phyloP scores from a whole-genome alignment of 2,329 filamentous ascomycete species.

The Xylariaceae sp. region DNA sequence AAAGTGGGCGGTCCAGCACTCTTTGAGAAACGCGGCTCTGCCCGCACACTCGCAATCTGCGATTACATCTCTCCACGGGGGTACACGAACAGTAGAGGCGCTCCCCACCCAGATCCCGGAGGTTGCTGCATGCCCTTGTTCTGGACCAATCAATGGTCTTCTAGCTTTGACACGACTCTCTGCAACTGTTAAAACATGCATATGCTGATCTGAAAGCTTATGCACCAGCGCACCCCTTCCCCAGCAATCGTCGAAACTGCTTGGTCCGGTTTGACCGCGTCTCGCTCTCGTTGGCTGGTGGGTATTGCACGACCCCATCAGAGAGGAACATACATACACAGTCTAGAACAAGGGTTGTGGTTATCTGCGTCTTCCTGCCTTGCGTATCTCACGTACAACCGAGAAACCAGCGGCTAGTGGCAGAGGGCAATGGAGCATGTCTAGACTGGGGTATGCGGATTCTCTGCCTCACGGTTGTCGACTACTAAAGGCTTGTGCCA shows the following conservation, averaged over 20 bases:
- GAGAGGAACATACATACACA: too few species aligned
- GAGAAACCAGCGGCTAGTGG: constrained; percentile 9
- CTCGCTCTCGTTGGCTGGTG: not conserved
- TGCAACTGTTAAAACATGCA: constrained; percentile 6
- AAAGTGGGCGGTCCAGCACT: constrained; percentile 6
- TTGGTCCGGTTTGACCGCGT: constrained; percentile 5
- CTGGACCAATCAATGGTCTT: constrained; percentile 7
- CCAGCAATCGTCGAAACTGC: constrained; percentile 3
- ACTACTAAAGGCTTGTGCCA: too few species aligned
- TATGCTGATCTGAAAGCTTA: constrained; percentile 12
- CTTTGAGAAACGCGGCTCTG: constrained; percentile 14
- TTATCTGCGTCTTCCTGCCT: constrained; percentile 1
- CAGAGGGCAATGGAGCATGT: constrained; percentile 3
- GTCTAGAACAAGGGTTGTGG: not conserved
- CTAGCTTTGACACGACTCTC: constrained; percentile 3
- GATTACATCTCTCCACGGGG: constrained; percentile 8
- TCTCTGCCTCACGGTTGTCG: too few species aligned
- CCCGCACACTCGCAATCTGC: not conserved
- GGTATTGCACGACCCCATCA: too few species aligned
- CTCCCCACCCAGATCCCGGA: constrained; percentile 4
- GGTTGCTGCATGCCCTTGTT: constrained; percentile 4
- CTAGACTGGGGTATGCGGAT: constrained; percentile 3
- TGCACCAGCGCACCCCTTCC: constrained; percentile 6
- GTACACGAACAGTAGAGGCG: constrained; percentile 4
- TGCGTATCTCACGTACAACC: constrained; percentile 10